These are phyloP conservation scores for Tetrastigma voinierianum DNA, from an alignment of 164 flowering plant genomes.

Conservation along the genomic window DNA sequence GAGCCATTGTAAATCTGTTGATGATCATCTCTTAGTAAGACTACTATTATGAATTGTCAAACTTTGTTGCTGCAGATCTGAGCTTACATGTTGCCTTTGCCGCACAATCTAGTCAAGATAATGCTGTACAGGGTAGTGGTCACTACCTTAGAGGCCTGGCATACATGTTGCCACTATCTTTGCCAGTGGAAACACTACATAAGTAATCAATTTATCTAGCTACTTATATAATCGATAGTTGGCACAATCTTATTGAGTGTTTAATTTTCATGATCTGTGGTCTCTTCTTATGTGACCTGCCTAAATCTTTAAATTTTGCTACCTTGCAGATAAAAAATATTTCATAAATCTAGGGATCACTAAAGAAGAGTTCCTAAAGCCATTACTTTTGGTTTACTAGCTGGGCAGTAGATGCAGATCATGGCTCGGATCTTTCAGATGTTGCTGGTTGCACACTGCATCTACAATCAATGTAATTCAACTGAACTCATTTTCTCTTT, in stretches of 20 bases:
- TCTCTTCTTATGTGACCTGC: neutral
- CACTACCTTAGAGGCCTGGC: slow-evolving; percentile 63
- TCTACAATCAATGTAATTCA: slow-evolving; percentile 29
- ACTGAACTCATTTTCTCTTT: neutral
- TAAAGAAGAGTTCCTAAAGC: slow-evolving; percentile 83
- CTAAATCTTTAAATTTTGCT: neutral
- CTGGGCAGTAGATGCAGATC: slow-evolving; percentile 98
- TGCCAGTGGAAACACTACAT: slow-evolving; percentile 92
- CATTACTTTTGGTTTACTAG: slow-evolving; percentile 94
- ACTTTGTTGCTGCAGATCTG: slow-evolving; percentile 66
- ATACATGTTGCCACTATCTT: slow-evolving; percentile 97
- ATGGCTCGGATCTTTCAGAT: slow-evolving; percentile 55
- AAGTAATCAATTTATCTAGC: slow-evolving; percentile 44
- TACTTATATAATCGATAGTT: neutral
- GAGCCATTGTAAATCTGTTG: neutral
- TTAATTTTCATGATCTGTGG: neutral
- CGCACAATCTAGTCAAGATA: slow-evolving; percentile 17
- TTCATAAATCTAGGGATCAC: slow-evolving; percentile 53
- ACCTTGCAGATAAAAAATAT: slow-evolving; percentile 61
- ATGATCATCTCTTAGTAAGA: no score
- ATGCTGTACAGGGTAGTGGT: slow-evolving; percentile 15
- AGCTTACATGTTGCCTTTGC: slow-evolving; percentile 78
- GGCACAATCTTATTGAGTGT: neutral
- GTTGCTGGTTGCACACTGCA: slow-evolving; percentile 24
- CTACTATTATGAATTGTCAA: neutral